Conservation (phyloP, 495 filamentous ascomycete genomes). For the Penicillium egyptiacum region DNA sequence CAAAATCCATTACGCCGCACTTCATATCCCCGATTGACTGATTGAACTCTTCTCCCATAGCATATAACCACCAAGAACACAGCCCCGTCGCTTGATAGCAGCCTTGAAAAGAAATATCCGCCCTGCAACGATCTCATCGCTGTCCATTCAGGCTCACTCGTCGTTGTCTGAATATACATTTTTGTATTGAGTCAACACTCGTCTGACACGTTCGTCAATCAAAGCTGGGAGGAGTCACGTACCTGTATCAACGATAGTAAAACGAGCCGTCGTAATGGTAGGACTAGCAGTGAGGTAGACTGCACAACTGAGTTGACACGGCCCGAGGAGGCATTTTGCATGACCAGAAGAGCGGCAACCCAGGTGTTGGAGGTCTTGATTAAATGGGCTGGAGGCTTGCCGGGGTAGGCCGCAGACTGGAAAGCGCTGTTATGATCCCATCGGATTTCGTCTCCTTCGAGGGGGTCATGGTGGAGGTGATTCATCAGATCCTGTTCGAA, state of each 20-base stretch:
- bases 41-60: neutral
- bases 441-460: neutral
- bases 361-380: neutral
- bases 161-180: neutral
- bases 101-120: no score
- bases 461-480: neutral
- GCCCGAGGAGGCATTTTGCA: neutral
- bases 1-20: neutral
- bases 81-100: neutral
- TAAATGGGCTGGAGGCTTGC: neutral
- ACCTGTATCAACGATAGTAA: neutral
- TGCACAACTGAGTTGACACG: neutral
- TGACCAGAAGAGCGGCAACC: neutral
- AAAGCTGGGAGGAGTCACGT: neutral
- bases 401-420: neutral
- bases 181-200: no score
- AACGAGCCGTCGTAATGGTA: neutral
- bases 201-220: neutral
- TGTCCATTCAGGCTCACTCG: neutral
- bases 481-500: neutral
- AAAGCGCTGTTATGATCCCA: neutral
- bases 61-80: neutral
- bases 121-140: neutral
- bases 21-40: neutral
- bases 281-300: neutral